Percentiles rank a stretch among this genome's conserved stretches.
Conservation (phyloP, 192 early-diverging fungal genomes). For the Umbelopsis vinacea region DNA sequence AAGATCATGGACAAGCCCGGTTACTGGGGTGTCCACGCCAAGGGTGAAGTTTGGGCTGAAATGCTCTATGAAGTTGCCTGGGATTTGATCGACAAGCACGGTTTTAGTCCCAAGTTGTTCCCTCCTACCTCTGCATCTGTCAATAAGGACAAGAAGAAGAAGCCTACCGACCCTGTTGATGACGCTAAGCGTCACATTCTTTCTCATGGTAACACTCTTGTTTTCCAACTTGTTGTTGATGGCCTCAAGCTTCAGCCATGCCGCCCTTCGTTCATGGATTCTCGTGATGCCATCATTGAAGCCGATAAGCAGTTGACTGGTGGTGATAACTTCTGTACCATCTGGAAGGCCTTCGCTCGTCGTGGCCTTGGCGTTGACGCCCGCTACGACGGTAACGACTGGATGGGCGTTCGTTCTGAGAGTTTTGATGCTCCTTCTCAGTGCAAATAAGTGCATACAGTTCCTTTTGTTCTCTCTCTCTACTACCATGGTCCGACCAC, state of each 20-base stretch:
- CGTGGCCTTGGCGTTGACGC: conserved; percentile 86
- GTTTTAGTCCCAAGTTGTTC: conserved; percentile 64
- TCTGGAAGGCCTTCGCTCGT: conserved; percentile 85
- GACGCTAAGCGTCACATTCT: conserved; percentile 39
- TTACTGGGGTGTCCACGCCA: conserved; percentile 93
- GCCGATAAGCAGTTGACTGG: conserved; percentile 67
- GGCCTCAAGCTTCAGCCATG: conserved; percentile 82
- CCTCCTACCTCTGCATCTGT: conserved; percentile 35
- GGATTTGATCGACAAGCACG: conserved; percentile 64
- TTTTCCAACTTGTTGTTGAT: conserved; percentile 72
- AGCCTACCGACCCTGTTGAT: conserved; percentile 29
- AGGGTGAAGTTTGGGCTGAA: conserved; percentile 90
- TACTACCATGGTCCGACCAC: neutral
- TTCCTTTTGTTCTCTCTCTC: neutral
- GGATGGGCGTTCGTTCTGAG: conserved; percentile 38
- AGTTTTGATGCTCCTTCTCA: conserved; percentile 31
- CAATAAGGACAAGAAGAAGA: conserved; percentile 20
- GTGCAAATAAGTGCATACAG: conserved; percentile 12
- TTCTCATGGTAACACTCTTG: conserved; percentile 70
- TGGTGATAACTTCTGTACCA: conserved; percentile 70
- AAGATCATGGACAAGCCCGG: conserved; percentile 72
- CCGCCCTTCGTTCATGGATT: conserved; percentile 70
- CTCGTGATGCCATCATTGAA: conserved; percentile 74
- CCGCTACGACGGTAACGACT: conserved; percentile 43
- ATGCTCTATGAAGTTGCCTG: conserved; percentile 90